A percentile compares a stretch with the other conserved stretches of the same genome.
These are phyloP conservation scores for Cercophora newfieldiana DNA, from an alignment of 495 filamentous ascomycete genomes.

Conservation along the genomic window DNA sequence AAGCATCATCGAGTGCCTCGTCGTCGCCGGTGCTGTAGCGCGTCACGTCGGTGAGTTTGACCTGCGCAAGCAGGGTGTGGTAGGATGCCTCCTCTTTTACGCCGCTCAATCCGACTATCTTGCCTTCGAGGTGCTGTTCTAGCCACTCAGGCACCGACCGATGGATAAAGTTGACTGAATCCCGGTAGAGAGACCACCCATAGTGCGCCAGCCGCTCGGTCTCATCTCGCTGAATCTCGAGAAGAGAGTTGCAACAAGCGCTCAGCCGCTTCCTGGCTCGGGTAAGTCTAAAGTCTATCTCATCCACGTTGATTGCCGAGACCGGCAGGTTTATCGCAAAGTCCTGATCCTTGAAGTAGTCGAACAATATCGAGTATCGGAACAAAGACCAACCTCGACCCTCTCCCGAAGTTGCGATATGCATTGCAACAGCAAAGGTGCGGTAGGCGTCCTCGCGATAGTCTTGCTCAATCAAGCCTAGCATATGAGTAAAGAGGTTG, in stretches of 20 bases:
- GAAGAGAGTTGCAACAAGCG: neutral
- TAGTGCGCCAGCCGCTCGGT: neutral
- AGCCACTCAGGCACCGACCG: slow-evolving; percentile 1
- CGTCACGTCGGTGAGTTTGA: neutral
- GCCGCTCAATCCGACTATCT: neutral
- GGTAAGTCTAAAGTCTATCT: neutral
- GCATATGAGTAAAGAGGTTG: neutral
- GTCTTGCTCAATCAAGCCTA: neutral
- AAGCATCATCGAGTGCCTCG: neutral
- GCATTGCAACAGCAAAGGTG: neutral
- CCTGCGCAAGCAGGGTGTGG: neutral
- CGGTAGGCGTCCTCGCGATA: neutral
- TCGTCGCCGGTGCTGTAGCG: too few relatives aligned
- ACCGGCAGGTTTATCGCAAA: neutral
- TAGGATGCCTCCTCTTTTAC: neutral
- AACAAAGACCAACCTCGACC: neutral
- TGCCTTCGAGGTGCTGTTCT: neutral
- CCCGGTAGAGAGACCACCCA: neutral
- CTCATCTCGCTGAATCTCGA: neutral
- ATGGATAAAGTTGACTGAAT: neutral
- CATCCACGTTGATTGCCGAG: neutral
- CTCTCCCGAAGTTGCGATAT: neutral
- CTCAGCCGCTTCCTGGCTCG: neutral
- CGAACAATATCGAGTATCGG: neutral
- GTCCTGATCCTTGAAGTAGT: neutral